Evolutionary conservation across 441 rosid genomes (phyloP).

Genomic region (Erysimum pusillum): DNA sequence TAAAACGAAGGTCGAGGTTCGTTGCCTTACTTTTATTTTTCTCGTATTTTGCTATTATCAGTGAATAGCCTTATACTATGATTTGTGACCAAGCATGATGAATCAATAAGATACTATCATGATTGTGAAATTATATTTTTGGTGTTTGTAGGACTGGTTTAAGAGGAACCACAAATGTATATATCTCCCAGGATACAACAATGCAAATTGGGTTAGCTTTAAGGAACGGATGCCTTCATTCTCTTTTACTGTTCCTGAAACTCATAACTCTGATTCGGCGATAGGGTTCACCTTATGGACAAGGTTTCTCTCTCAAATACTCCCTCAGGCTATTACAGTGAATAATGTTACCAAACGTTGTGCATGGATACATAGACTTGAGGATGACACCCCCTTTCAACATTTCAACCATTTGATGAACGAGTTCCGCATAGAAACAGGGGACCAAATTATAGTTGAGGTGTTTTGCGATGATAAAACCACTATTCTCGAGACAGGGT

Average conservation of each 20-base stretch:
- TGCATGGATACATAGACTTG: background rate
- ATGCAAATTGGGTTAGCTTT: background rate
- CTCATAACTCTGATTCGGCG: background rate
- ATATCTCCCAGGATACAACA: background rate
- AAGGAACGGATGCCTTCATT: slow-evolving; percentile 2
- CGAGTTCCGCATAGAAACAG: background rate
- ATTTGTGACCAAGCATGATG: background rate
- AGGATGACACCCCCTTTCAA: background rate
- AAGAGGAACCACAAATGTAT: background rate
- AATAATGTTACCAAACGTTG: background rate
- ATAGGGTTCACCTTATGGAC: slow-evolving; percentile 2
- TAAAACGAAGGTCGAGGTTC: background rate
- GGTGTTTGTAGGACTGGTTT: background rate
- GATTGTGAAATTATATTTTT: background rate
- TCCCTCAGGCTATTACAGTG: background rate
- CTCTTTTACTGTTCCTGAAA: background rate
- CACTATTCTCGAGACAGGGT: background rate
- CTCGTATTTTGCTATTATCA: background rate
- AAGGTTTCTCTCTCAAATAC: no score
- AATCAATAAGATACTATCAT: background rate
- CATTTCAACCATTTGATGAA: background rate
- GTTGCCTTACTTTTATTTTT: background rate
- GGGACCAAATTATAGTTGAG: background rate
- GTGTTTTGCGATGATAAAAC: background rate
- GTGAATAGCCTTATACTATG: background rate